Base-by-base conservation (phyloP, 495 filamentous ascomycete species). In the Hyaloscypha bicolor region DNA sequence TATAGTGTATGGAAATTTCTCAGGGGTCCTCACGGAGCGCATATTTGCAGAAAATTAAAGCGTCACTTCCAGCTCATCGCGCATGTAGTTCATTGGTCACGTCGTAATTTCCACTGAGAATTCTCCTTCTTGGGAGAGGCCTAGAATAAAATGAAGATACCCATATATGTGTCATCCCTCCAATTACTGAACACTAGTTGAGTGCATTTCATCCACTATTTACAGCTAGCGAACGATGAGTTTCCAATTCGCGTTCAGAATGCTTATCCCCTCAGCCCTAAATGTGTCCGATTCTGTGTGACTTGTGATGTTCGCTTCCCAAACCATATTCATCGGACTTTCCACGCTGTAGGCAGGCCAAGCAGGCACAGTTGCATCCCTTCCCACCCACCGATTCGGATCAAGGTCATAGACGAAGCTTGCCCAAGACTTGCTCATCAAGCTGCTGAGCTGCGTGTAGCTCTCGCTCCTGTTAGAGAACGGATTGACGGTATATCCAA, bases 301-400 rank as follows among this genome's bases (percentile, higher is more conserved):
- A 53, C 77, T 80, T 56, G 82, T 81, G 4, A 69, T 77, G 75
- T 85, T 85, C 6, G 78, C 80, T 76, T 83, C 77, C 59, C 80
- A 80, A 12, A 84, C 77, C 25, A 82, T 75, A 69, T 85, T 77
- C 65, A 71, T 71, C 8, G 78, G 78, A n/a, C 68, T 66, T 9
- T 14, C 32, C 4, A 64, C 5, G 14, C 11, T 35, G 25, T 68
- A 68, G 14, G 4, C 19, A 30, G 59, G 56, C 66, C 66, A 68
- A 22, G 21, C 33, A 32, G 19, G 33, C 30, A 69, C 14, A 65
- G 52, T 30, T 55, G 16, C 30, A 51, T 29, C 53, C 21, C 30
- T 33, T 77, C 76, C 69, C 48, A 66, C 73, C 69, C 69, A 75
- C 16, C 75, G 62, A 62, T 80, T 81, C 2, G 81, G 81, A 64